These are phyloP conservation scores for Chaetomium sp. DNA, from an alignment of 2,329 filamentous ascomycete species.

Conservation along the genomic window DNA sequence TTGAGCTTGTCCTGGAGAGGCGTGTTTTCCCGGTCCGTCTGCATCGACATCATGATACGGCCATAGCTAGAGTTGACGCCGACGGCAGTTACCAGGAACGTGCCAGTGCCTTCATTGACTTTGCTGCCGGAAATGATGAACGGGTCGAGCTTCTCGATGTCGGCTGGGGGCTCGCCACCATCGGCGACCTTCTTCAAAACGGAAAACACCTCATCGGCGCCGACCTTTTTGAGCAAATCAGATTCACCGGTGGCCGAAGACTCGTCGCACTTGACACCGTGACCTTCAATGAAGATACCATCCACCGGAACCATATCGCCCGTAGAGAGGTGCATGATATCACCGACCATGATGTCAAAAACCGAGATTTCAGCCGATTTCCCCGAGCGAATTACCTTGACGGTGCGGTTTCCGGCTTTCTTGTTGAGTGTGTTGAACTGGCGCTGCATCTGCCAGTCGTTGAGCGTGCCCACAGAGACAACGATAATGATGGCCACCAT, in stretches of 20 bases:
- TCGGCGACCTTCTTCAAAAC: constrained; percentile 46
- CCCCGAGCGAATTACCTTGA: constrained; percentile 62
- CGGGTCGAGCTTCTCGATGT: constrained; percentile 49
- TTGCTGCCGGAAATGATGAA: constrained; percentile 57
- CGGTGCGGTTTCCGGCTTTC: constrained; percentile 55
- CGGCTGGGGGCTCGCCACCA: constrained; percentile 29
- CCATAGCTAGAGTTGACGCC: constrained; percentile 50
- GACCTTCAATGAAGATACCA: constrained; percentile 54
- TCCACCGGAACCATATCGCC: constrained; percentile 67
- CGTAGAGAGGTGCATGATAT: constrained; percentile 61
- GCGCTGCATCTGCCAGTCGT: constrained; percentile 63
- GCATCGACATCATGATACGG: constrained; percentile 50
- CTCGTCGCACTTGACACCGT: constrained; percentile 57
- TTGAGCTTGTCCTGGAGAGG: constrained; percentile 42
- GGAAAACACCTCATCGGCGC: constrained; percentile 52
- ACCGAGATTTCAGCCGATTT: constrained; percentile 58
- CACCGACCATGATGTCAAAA: constrained; percentile 61
- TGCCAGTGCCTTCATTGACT: constrained; percentile 48
- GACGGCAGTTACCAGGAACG: constrained; percentile 48
- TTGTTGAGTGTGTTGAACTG: constrained; percentile 58
- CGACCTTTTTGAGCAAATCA: constrained; percentile 62
- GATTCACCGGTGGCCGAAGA: constrained; percentile 69
- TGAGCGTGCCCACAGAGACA: constrained; percentile 54
- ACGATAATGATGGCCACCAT: constrained; percentile 59
- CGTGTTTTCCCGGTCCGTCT: constrained; percentile 45